Evolutionary conservation across 2,329 filamentous ascomycete genomes (phyloP).

Genomic region (Clonostachys chloroleuca): DNA sequence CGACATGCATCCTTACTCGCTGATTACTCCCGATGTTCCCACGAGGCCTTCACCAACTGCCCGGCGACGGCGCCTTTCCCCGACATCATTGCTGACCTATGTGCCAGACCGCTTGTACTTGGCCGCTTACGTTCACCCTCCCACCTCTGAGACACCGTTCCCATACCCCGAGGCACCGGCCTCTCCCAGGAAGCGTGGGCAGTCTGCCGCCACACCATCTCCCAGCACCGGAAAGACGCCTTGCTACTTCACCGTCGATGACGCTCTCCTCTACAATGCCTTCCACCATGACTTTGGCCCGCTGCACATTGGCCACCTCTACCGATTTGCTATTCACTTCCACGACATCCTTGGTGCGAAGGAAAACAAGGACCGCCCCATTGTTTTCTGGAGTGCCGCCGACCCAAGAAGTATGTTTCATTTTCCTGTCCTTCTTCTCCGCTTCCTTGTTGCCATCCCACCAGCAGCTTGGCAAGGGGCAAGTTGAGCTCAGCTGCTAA

Average conservation of each 20-base stretch:
- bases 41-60: too few species aligned
- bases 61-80: neutral
- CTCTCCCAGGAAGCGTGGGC: conserved; percentile 42
- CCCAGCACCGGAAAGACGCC: conserved; percentile 46
- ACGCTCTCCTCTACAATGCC: conserved; percentile 90
- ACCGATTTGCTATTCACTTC: conserved; percentile 92
- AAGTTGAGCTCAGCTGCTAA: neutral
- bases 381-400: conserved; percentile 94
- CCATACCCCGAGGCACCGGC: conserved; percentile 71
- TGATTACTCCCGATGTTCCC: too few species aligned
- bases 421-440: neutral
- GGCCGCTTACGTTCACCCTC: conserved; percentile 81
- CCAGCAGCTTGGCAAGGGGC: neutral
- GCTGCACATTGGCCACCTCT: conserved; percentile 93
- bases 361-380: conserved; percentile 81
- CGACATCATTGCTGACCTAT: conserved; percentile 1
- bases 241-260: conserved; percentile 94
- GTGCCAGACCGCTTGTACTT: conserved; percentile 85
- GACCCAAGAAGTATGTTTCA: conserved; percentile 76
- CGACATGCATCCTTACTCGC: too few species aligned
- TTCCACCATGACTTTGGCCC: conserved; percentile 99
- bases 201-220: conserved; percentile 39
- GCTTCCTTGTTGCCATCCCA: neutral
- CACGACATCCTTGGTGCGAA: conserved; percentile 92
- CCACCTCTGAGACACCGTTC: conserved; percentile 78